These are phyloP conservation scores for Cystobasidium slooffiae DNA, from an alignment of 1,284 basidiomycete species.

Conservation along the genomic window DNA sequence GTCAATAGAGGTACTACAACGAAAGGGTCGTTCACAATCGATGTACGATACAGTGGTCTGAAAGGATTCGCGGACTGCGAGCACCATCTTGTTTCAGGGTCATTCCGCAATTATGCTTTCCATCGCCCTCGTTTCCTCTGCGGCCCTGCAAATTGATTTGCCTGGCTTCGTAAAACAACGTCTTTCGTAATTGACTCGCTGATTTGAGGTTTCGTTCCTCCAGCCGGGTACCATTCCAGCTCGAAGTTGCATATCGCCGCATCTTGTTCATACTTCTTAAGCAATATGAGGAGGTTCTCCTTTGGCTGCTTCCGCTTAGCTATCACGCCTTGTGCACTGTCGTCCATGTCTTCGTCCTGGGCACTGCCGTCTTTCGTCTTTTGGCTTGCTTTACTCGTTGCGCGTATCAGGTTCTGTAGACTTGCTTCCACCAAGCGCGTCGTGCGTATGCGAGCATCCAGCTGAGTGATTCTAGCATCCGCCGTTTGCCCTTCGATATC, in stretches of 20 bases:
- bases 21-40: too few species aligned
- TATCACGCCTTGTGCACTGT: neutral
- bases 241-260: slow-evolving; percentile 41
- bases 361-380: neutral
- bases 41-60: too few species aligned
- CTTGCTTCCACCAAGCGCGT: slow-evolving; percentile 44
- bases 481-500: slow-evolving; percentile 30
- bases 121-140: slow-evolving; percentile 35
- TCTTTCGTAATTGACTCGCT: neutral
- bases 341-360: slow-evolving; percentile 13
- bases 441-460: slow-evolving; percentile 39
- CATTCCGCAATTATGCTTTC: slow-evolving; percentile 16
- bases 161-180: neutral
- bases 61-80: too few species aligned
- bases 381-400: slow-evolving; percentile 37
- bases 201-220: neutral
- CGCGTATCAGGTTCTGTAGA: slow-evolving; percentile 41
- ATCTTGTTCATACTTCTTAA: slow-evolving; percentile 41
- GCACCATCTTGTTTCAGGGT: neutral
- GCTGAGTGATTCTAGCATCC: slow-evolving; percentile 33
- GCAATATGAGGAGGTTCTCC: slow-evolving; percentile 21
- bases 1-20: too few species aligned
- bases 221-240: slow-evolving; percentile 37
- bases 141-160: slow-evolving; percentile 16
- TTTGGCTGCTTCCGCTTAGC: slow-evolving; percentile 8